Conservation (phyloP, 2,329 filamentous ascomycete genomes). For the Fusarium compactum region DNA sequence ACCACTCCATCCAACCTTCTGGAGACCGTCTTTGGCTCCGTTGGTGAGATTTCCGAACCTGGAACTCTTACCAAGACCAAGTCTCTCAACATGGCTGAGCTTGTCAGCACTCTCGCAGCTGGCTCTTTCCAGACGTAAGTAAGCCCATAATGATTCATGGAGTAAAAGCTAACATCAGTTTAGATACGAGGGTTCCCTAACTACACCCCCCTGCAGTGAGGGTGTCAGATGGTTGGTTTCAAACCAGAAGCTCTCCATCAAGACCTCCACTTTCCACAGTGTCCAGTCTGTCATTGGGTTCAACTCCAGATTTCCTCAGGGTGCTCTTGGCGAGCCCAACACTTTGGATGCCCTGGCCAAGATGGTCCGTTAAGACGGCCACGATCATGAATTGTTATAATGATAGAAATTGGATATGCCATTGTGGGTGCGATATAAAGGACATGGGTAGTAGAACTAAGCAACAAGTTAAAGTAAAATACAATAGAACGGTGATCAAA, state of each 20-base stretch:
- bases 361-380: not conserved
- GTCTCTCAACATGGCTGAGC: conserved; percentile 57
- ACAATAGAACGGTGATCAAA: conserved; percentile 14
- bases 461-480: not conserved
- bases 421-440: not conserved
- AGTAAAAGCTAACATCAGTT: not conserved
- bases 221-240: conserved; percentile 67
- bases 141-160: fast-evolving
- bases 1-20: conserved; percentile 47
- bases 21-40: conserved; percentile 52
- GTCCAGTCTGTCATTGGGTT: conserved; percentile 30
- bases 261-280: conserved; percentile 47
- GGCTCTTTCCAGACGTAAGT: conserved; percentile 50
- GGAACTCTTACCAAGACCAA: conserved; percentile 55
- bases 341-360: not conserved
- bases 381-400: not conserved
- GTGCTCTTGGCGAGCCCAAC: conserved; percentile 26
- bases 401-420: not conserved
- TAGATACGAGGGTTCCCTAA: conserved; percentile 68
- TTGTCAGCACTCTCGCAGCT: conserved; percentile 50
- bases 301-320: conserved; percentile 30
- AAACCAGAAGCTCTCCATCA: conserved; percentile 60
- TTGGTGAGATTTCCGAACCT: conserved; percentile 51
- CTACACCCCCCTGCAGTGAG: conserved; percentile 72
- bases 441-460: not conserved